phyloP scores from a whole-genome alignment of 805 yeast genomes.

The Brettanomyces anomalus region DNA sequence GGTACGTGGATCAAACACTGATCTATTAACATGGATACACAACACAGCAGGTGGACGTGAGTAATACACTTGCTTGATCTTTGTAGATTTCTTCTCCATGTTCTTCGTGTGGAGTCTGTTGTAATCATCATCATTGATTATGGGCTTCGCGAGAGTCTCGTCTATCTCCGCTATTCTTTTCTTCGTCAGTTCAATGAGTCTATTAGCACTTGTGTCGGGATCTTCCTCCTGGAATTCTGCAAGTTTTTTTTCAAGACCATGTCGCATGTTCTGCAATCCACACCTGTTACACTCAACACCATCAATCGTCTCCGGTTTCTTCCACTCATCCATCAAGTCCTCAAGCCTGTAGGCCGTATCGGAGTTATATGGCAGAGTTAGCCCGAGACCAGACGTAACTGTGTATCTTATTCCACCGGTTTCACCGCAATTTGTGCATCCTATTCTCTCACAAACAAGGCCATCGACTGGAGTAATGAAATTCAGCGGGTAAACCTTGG shows the following conservation, averaged over 20 bases:
- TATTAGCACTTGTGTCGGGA: slow-evolving; percentile 10
- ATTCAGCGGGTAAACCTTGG: slow-evolving; percentile 42
- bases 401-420: slow-evolving; percentile 86
- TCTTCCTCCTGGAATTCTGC: slow-evolving; percentile 11
- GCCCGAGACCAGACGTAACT: slow-evolving; percentile 63
- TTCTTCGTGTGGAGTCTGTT: slow-evolving; percentile 65
- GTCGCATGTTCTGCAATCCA: slow-evolving; percentile 55
- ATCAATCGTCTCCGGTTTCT: slow-evolving; percentile 74
- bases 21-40: slow-evolving; percentile 83
- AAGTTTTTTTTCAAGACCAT: slow-evolving; percentile 36
- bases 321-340: slow-evolving; percentile 57
- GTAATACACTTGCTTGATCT: slow-evolving; percentile 75
- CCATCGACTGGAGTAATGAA: slow-evolving; percentile 91
- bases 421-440: slow-evolving; percentile 87
- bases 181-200: slow-evolving; percentile 27
- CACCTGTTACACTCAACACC: slow-evolving; percentile 95
- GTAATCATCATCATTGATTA: slow-evolving; percentile 73
- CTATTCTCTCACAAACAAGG: slow-evolving; percentile 76
- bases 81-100: slow-evolving; percentile 64
- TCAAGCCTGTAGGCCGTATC: slow-evolving; percentile 36
- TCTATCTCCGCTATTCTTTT: slow-evolving; percentile 41
- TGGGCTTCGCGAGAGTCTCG: slow-evolving; percentile 50
- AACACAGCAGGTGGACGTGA: slow-evolving; percentile 78
- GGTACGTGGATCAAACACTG: slow-evolving; percentile 83
- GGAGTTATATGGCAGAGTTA: slow-evolving; percentile 50